Conservation (phyloP, 768 basidiomycete species). For the Ephemerocybe angulata region DNA sequence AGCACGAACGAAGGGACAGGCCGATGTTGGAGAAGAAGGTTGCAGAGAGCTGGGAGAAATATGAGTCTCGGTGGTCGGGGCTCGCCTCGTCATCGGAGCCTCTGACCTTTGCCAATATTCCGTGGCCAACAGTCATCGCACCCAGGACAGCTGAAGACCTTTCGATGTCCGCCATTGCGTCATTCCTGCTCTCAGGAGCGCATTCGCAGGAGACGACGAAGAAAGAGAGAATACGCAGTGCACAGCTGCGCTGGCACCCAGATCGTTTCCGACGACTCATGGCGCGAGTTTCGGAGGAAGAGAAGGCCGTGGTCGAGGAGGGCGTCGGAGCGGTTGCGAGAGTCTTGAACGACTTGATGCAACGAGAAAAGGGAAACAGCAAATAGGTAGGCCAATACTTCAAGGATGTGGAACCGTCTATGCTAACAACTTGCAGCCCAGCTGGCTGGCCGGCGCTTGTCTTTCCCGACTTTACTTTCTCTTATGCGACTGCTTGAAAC, state of each 20-base stretch:
- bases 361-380: slow-evolving; percentile 25
- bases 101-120: slow-evolving; percentile 59
- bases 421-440: no score
- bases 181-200: slow-evolving; percentile 60
- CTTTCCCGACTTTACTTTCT: no score
- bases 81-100: slow-evolving; percentile 42
- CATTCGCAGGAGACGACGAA: slow-evolving; percentile 57
- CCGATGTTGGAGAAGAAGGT: slow-evolving; percentile 41
- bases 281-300: slow-evolving; percentile 46
- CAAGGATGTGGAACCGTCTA: neutral
- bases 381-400: neutral
- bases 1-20: slow-evolving; percentile 43
- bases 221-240: slow-evolving; percentile 64
- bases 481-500: no score
- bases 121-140: slow-evolving; percentile 59
- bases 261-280: slow-evolving; percentile 66
- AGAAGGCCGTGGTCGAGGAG: slow-evolving; percentile 52
- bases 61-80: slow-evolving; percentile 64
- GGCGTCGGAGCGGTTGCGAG: slow-evolving; percentile 64
- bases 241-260: slow-evolving; percentile 77
- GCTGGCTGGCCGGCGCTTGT: no score
- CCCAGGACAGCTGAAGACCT: slow-evolving; percentile 50
- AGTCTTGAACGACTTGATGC: slow-evolving; percentile 64
- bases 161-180: slow-evolving; percentile 46
- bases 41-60: slow-evolving; percentile 54